phyloP scores from a whole-genome alignment of 2,329 filamentous ascomycete species.

The Fusarium sterilihyphosum region DNA sequence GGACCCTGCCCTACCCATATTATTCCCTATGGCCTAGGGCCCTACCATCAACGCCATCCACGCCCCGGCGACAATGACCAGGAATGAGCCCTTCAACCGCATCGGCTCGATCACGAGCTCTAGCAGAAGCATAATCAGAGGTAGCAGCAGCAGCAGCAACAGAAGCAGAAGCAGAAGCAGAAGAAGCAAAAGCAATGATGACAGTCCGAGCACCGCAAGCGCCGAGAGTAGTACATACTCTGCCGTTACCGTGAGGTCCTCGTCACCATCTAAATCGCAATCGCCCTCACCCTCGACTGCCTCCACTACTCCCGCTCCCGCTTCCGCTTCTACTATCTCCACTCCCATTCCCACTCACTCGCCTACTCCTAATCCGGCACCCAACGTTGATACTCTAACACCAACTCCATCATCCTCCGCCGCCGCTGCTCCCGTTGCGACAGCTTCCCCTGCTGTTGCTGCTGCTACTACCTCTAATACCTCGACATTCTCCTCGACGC shows the following conservation, averaged over 20 bases:
- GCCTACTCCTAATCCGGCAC: slow-evolving; percentile 39
- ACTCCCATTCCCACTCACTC: slow-evolving; percentile 46
- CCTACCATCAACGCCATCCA: slow-evolving; percentile 45
- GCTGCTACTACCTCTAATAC: slow-evolving; percentile 14
- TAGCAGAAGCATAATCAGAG: slow-evolving; percentile 51
- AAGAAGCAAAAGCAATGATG: neutral
- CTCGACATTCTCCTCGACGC: slow-evolving; percentile 23
- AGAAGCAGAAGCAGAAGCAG: neutral
- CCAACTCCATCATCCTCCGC: slow-evolving; percentile 31
- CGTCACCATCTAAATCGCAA: slow-evolving; percentile 34
- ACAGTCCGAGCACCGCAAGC: slow-evolving; percentile 52
- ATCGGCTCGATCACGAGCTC: slow-evolving; percentile 57
- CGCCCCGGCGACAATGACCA: slow-evolving; percentile 69
- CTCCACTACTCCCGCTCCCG: slow-evolving; percentile 48
- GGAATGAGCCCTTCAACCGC: slow-evolving; percentile 70
- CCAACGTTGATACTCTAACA: slow-evolving; percentile 20
- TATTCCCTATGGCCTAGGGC: slow-evolving; percentile 45
- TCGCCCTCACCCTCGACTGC: slow-evolving; percentile 39
- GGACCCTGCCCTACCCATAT: slow-evolving; percentile 20
- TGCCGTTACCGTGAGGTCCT: slow-evolving; percentile 69
- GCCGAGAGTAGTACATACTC: slow-evolving; percentile 75
- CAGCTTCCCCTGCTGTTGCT: slow-evolving; percentile 28
- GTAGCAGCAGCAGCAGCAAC: neutral
- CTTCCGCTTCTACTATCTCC: slow-evolving; percentile 45
- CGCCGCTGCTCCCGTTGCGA: slow-evolving; percentile 29